A percentile compares a stretch with the other conserved stretches of the same genome.
Evolutionary conservation across 2,329 filamentous ascomycete genomes (phyloP).

Genomic region (Colletotrichum sp.): DNA sequence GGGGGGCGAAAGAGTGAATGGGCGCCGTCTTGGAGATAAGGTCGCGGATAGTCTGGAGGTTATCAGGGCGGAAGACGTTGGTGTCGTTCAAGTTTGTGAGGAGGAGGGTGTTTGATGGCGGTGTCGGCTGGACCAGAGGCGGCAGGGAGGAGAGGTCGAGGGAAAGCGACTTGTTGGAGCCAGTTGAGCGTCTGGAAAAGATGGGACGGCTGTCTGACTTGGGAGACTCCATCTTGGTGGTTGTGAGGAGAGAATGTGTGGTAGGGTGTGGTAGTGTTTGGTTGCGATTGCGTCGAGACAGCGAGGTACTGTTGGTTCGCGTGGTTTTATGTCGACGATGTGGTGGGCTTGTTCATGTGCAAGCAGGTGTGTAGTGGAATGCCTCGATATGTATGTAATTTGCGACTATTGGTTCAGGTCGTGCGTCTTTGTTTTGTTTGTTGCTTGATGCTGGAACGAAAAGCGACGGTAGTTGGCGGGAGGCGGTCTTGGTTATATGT

Average conservation of each 20-base stretch:
- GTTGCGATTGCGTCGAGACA: background rate
- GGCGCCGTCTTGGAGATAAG: constrained; percentile 73
- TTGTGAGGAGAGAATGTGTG: background rate
- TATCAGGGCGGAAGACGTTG: constrained; percentile 76
- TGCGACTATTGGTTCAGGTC: background rate
- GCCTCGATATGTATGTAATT: background rate
- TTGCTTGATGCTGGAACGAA: background rate
- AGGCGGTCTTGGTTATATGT: constrained; percentile 22
- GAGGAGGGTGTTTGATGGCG: constrained; percentile 82
- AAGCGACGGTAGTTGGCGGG: background rate
- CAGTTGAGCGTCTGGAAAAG: constrained; percentile 43
- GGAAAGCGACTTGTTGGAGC: constrained; percentile 60
- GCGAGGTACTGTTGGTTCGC: background rate
- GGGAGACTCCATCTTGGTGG: constrained; percentile 36
- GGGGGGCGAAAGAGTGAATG: constrained; percentile 79
- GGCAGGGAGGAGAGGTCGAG: constrained; percentile 79
- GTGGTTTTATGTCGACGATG: background rate
- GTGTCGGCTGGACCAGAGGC: constrained; percentile 71
- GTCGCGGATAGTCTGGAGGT: constrained; percentile 75
- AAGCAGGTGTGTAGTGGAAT: background rate
- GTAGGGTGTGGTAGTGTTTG: background rate
- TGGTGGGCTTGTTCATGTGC: background rate
- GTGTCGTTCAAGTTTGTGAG: constrained; percentile 79
- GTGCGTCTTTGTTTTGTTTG: constrained; percentile 10
- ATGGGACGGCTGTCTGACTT: constrained; percentile 30